Evolutionary conservation across 345 rosid species (phyloP), one percentile per base, ranked within the genome.

Genomic region (Populus euphratica): DNA sequence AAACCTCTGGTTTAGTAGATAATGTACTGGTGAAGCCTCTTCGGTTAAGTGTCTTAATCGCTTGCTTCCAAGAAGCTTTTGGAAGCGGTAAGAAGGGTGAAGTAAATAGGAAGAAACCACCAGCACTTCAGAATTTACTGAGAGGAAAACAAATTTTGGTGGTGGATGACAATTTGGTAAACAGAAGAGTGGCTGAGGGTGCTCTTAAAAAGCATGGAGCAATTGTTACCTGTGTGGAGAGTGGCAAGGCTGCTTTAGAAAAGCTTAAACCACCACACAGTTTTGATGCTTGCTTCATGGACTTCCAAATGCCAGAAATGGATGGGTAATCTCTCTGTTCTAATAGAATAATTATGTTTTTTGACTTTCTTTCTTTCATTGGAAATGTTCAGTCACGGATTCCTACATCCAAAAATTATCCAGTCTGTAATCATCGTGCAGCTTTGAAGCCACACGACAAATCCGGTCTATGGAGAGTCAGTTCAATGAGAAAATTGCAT

Each of bases 281-380:
- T 38, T 95, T 95, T 27, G 90, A 92, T 75, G 97, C 96, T 66
- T 95, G 99, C 86, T 92, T 95, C 86, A 95, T 95, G 98, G 99
- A 95, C 83, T 87, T 91, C 83, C 93, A 93, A 76, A 95, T 95
- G 99, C 99, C 99, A 36, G 99, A 90, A 86, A 90, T 93, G 91
- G 97, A 95, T 47, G 99, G 98, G 99, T 95, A 91, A 79, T 56
- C 29, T 65, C 73, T 71, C 2, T 70, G 8, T 71, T 31, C 64
- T 81, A 41, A 41, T 31, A 44, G 25, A 52, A 27, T 52, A 63
- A 18, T 66, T 50, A n/a, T n/a, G 73, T 61, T 29, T 47, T 62
- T 71, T 74, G 33, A 68, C 29, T 47, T 6, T 36, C 2, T 68
- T 39, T 70, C 74, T 43, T 70, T 20, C 10, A 3, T 5, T 27